Evolutionary conservation across 2,329 filamentous ascomycete species (phyloP).

Genomic region (Parafenestella ontariensis): DNA sequence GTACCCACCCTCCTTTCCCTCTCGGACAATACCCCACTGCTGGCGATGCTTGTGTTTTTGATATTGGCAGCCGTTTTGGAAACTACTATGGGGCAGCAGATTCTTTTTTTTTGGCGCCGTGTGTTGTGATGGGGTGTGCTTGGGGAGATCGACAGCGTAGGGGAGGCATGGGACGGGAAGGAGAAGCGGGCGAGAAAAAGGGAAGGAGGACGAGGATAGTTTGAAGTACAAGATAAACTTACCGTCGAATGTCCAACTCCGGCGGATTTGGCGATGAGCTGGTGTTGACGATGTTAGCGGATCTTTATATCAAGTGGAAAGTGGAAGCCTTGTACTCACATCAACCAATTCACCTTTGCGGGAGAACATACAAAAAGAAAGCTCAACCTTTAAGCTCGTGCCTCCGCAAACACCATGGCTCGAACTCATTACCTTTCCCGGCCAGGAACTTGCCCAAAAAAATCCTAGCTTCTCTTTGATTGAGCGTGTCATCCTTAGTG

Average conservation of each 20-base stretch:
- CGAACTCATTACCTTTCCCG: neutral
- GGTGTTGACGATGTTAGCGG: too few species aligned
- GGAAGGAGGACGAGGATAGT: too few species aligned
- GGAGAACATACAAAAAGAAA: neutral
- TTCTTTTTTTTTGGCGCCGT: neutral
- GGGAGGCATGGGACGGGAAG: neutral
- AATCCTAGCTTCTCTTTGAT: slow-evolving; percentile 49
- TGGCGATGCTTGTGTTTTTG: neutral
- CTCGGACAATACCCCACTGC: too few species aligned
- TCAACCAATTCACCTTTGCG: neutral
- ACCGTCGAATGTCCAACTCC: too few species aligned
- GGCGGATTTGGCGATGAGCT: too few species aligned
- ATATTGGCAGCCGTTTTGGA: neutral
- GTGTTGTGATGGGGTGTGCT: neutral
- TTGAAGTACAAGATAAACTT: too few species aligned
- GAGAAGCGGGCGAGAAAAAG: too few species aligned
- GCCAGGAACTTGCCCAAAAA: slow-evolving; percentile 21
- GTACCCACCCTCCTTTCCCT: too few species aligned
- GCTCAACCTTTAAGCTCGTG: neutral
- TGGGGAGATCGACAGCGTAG: neutral
- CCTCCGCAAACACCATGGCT: neutral
- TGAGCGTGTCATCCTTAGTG: slow-evolving; percentile 85
- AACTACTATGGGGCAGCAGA: neutral
- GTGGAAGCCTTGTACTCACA: neutral
- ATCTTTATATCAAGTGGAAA: too few species aligned